phyloP scores from a whole-genome alignment of 1,139 yeast genomes.

The Yamadazyma buinensis region DNA sequence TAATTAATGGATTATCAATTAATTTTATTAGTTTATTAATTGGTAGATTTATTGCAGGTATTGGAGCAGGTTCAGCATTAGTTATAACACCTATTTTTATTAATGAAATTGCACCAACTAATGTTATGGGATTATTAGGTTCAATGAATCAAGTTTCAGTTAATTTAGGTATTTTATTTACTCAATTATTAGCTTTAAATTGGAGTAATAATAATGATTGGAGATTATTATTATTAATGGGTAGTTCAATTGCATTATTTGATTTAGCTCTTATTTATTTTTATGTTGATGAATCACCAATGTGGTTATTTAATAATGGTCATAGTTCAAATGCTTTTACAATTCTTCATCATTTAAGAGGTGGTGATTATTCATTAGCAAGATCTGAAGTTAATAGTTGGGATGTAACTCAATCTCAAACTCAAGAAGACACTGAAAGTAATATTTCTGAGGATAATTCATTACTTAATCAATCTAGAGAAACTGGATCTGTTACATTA shows the following conservation, averaged over 20 bases:
- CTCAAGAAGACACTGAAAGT: conserved; percentile 1
- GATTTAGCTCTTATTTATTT: conserved; percentile 43
- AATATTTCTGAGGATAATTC: conserved; percentile 16
- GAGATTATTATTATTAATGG: conserved; percentile 65
- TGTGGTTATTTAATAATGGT: conserved; percentile 60
- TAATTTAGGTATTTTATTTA: conserved; percentile 75
- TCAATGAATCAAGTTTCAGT: conserved; percentile 84
- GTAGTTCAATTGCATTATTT: conserved; percentile 48
- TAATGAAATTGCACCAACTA: conserved; percentile 72
- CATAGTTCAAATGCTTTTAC: conserved; percentile 28
- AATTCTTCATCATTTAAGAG: conserved; percentile 36
- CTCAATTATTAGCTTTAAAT: conserved; percentile 68
- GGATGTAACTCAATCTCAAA: conserved; percentile 10
- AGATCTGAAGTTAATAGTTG: conserved; percentile 39
- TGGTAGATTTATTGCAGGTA: conserved; percentile 77
- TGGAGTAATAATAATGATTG: conserved; percentile 68
- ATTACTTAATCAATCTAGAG: conserved; percentile 10
- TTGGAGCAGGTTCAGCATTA: conserved; percentile 84
- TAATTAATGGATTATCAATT: conserved; percentile 52
- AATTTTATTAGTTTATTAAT: conserved; percentile 42
- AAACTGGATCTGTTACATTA: conserved; percentile 21
- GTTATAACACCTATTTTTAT: conserved; percentile 82
- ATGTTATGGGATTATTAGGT: conserved; percentile 73
- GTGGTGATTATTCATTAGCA: conserved; percentile 36
- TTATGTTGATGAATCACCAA: conserved; percentile 73